These are phyloP conservation scores for Phytophthora agathidicida DNA, from an alignment of 352 stramenopile species.

Conservation along the genomic window DNA sequence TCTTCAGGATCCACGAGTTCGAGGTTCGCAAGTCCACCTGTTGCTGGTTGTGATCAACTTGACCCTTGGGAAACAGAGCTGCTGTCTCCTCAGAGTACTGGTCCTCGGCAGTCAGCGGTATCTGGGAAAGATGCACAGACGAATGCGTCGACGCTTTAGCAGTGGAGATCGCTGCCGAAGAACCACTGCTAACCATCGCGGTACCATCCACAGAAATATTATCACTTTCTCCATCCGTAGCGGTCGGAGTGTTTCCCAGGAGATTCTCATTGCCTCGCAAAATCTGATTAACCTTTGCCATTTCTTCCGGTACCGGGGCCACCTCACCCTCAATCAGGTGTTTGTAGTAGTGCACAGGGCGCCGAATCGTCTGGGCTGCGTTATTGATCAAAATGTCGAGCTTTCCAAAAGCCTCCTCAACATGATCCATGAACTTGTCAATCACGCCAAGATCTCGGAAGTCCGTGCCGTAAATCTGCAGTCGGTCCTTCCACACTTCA, in stretches of 20 bases:
- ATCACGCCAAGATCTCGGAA: conserved; percentile 93
- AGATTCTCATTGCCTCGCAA: conserved; percentile 59
- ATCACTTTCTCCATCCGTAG: conserved; percentile 2
- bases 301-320: conserved; percentile 52
- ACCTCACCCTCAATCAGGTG: conserved; percentile 84
- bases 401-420: conserved; percentile 65
- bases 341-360: conserved; percentile 93
- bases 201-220: conserved; percentile 13
- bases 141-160: conserved; percentile 51
- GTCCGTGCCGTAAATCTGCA: conserved; percentile 95
- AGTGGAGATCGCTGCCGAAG: conserved; percentile 10
- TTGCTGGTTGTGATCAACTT: conserved; percentile 93
- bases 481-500: conserved; percentile 65
- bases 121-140: conserved; percentile 91
- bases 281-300: conserved; percentile 50
- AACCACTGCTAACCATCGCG: conserved; percentile 34
- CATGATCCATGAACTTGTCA: conserved; percentile 93
- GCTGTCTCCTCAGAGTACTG: conserved; percentile 59
- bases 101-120: conserved; percentile 89
- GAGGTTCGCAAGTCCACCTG: conserved; percentile 92
- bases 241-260: conserved; percentile 21
- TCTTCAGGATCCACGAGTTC: conserved; percentile 92
- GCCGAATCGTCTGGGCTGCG: conserved; percentile 95
- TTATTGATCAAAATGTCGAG: conserved; percentile 97
- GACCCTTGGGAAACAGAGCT: conserved; percentile 62